Base-by-base conservation (phyloP, 176 grass and related monocot species). In the Typha latifolia region DNA sequence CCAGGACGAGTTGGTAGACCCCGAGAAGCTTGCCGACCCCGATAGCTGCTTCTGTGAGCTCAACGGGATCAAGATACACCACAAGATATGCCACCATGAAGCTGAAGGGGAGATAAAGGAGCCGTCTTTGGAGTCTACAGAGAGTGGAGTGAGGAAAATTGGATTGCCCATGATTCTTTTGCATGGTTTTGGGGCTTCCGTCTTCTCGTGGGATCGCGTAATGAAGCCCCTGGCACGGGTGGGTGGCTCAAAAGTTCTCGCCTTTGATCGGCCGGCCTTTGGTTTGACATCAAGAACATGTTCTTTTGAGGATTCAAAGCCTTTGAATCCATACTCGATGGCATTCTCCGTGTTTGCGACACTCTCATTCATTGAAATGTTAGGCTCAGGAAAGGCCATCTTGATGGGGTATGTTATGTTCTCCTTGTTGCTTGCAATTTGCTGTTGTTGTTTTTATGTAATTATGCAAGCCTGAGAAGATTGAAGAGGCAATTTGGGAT, bases 1-100 rank as follows among this genome's bases (percentile, higher is more conserved):
- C 70, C 89, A 97, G 80, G 83, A 86, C 15, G 85, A 92, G 3
- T 77, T 93, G 70, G 66, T 89, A 15, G 85, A 97, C 22, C 81
- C 85, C 0, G 89, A 73, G 6, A 67, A 76, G 63, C 81, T 97
- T 13, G 85, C 86, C 1, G 85, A 97, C 49, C 72, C 81, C 7
- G 89, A 92, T 81, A 97, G 94, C 63, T 74, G 77, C 50, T 97
- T 97, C 81, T 97, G 57, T 62, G 83, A 97, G 73, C 68, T 92
- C 67, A 84, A 80, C 68, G 85, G 89, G n/a, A 63, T 92, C 12
- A 68, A 79, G 49, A 59, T 97, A 20, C 85, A 97, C 70, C 83
- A 97, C 76, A 97, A 92, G 88, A 72, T 90, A 23, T 85, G 75
- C 71, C 74, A 75, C 77, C 82, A 82, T 10, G 71, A 69, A n/a